Base-by-base conservation (phyloP, 2,329 filamentous ascomycete species). In the Coniochaeta ligniaria region DNA sequence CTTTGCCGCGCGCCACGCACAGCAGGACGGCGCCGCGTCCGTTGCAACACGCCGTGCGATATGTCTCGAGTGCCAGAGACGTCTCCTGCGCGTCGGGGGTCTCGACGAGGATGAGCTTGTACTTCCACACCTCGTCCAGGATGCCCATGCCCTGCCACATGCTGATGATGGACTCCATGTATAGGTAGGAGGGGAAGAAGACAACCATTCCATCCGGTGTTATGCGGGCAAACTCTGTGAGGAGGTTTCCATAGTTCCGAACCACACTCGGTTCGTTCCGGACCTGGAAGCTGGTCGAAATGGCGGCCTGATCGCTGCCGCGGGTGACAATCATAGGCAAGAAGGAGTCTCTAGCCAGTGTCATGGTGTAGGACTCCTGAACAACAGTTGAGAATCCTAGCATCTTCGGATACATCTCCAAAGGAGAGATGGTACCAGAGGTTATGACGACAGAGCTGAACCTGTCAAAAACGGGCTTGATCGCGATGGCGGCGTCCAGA, bases 111-210 rank as follows among this genome's bases (percentile, higher is more conserved):
- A 99, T 97, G 65, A 99, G 83, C 74, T 99, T 99, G 80, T 96
- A 97, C 74, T 96, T 97, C 95, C 95, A 99, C 35, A 99, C 92
- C 71, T 95, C 90, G 75, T 99, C 95, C 38, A 99, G 80, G 64
- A 98, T 96, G 28, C 92, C 92, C 93, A 98, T 98, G 60, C 92
- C 92, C 74, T 99, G 95, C 95, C 95, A 99, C 87, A 96, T 96
- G 72, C 90, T 94, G 72, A 99, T 97, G 72, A 98, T 98, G 59
- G 90, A 95, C 72, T 99, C 95, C 95, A 99, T 98, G 77, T 99
- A 99, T 1, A 99, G 83, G 69, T 99, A 99, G 0, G 92, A 96
- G 0, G 95, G 96, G 73, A 99, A 99, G 80, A 99, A 99, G 43
- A 99, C 95, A n/a, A 99, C 95, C 74, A 99, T 88, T 35, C 95